Base-by-base conservation (phyloP, 495 filamentous ascomycete species). In the Aspergillus nanangensis region DNA sequence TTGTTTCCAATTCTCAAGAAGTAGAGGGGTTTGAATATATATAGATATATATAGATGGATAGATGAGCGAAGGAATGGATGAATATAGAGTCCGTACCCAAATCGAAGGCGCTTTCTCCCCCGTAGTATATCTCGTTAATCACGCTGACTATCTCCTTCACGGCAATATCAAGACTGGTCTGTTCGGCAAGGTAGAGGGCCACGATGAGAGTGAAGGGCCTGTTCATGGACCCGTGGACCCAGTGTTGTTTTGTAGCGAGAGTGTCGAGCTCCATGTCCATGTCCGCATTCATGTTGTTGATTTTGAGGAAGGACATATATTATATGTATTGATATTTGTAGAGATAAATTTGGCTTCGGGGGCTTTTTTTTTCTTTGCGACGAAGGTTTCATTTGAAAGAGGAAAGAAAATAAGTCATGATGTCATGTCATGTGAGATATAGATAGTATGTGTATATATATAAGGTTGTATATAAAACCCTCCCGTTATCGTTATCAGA, bases 161-260 rank as follows among this genome's bases (percentile, higher is more conserved):
- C 50, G 11, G 52, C 44, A 10, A 14, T 15, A 2, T 50, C 39
- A 0, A 44, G 39, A 8, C 25, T 20, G 10, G 47, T 18, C 23
- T 51, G 44, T 34, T 50, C 40, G 21, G 18, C 25, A 47, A 55
- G 39, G 44, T 51, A 55, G 3, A 48, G 37, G 8, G 40, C 20
- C 20, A 51, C 10, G 36, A 55, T 50, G 9, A 38, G 23, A 13
- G 45, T 48, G 41, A 47, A 52, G 13, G 50, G 50, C 5, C 27
- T 40, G 19, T 21, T 44, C 2, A 39, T 33, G 8, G 44, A 43
- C 8, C 50, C 50, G 7, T 44, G 50, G 38, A 35, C 33, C 50
- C 50, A 52, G 15, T 34, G 13, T 19, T 47, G 34, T 4, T 9
- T 14, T 7, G 44, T 42, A 5, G 44, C 38, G 8, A 48, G 40